phyloP scores from a whole-genome alignment of 306 rosid species.

The Delonix regia region DNA sequence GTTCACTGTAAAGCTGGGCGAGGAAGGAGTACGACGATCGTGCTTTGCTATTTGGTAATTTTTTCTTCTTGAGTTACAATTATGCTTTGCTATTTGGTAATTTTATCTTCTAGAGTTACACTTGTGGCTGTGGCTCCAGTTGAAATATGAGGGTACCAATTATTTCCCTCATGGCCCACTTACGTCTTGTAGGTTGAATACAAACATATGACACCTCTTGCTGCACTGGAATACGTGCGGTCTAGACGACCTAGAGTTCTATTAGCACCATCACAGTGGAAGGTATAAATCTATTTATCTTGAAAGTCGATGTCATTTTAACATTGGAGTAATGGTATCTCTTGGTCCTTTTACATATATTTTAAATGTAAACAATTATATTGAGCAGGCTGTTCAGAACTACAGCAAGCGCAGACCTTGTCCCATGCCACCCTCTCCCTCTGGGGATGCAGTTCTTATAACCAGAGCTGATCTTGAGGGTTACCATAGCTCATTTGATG shows the following conservation, averaged over 20 bases:
- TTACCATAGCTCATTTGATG: slow-evolving; percentile 57
- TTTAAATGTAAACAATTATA: slow-evolving; percentile 4
- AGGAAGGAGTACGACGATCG: slow-evolving; percentile 96
- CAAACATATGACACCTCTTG: slow-evolving; percentile 85
- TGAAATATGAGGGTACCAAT: slow-evolving; percentile 23
- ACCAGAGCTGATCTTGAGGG: slow-evolving; percentile 97
- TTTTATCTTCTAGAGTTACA: background rate
- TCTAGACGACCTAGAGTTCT: slow-evolving; percentile 90
- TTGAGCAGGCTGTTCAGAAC: slow-evolving; percentile 85
- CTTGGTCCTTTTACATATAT: slow-evolving; percentile 23
- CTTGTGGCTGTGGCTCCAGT: background rate
- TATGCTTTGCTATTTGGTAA: slow-evolving; percentile 97
- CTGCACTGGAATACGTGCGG: slow-evolving; percentile 85
- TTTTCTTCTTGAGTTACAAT: background rate
- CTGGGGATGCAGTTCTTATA: slow-evolving; percentile 85
- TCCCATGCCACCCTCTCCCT: slow-evolving; percentile 62
- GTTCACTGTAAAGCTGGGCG: slow-evolving; percentile 99
- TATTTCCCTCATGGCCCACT: slow-evolving; percentile 1
- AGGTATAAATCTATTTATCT: slow-evolving; percentile 48
- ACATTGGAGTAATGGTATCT: background rate
- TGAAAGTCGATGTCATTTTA: background rate
- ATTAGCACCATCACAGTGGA: slow-evolving; percentile 94
- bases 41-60: slow-evolving; percentile 94
- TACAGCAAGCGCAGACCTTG: slow-evolving; percentile 51
- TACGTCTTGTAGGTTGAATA: slow-evolving; percentile 65